Percentiles rank a stretch among this genome's conserved stretches.
phyloP scores from a whole-genome alignment of 2,329 filamentous ascomycete genomes.

The Nothophoma quercina region DNA sequence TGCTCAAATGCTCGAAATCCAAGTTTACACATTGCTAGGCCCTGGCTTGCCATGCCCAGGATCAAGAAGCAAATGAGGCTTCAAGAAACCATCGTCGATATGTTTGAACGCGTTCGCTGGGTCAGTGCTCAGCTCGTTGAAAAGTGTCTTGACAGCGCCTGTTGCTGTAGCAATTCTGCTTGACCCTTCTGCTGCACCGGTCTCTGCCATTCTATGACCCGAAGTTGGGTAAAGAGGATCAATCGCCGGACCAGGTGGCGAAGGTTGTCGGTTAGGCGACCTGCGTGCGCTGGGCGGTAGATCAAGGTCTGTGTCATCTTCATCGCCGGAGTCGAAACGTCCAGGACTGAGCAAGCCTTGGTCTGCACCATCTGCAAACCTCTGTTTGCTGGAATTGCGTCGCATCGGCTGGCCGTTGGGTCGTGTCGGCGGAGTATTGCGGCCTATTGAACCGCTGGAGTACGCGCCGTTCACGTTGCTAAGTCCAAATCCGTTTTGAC shows the following conservation, averaged over 20 bases:
- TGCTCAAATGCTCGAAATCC: slow-evolving; percentile 17
- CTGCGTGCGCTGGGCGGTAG: slow-evolving; percentile 64
- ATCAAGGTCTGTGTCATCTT: slow-evolving; percentile 64
- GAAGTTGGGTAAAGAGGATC: slow-evolving; percentile 52
- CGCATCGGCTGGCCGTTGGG: slow-evolving; percentile 55
- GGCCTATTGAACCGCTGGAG: slow-evolving; percentile 63
- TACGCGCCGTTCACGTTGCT: slow-evolving; percentile 62
- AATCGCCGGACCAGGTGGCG: slow-evolving; percentile 32
- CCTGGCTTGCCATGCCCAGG: slow-evolving; percentile 52
- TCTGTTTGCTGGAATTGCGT: slow-evolving; percentile 60
- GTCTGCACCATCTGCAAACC: slow-evolving; percentile 57
- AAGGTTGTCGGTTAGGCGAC: slow-evolving; percentile 50
- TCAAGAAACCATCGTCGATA: slow-evolving; percentile 95
- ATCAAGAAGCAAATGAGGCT: slow-evolving; percentile 87
- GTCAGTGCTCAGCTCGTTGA: slow-evolving; percentile 80
- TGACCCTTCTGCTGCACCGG: slow-evolving; percentile 26
- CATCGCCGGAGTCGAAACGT: slow-evolving; percentile 60
- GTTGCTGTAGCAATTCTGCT: slow-evolving; percentile 68
- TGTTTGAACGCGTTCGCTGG: slow-evolving; percentile 90
- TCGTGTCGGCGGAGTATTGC: slow-evolving; percentile 56
- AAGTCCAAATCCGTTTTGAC: slow-evolving; percentile 62
- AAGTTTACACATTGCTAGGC: slow-evolving; percentile 43
- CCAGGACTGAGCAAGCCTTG: slow-evolving; percentile 63
- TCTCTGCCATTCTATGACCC: slow-evolving; percentile 34
- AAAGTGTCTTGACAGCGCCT: slow-evolving; percentile 79